Base-by-base conservation (phyloP, 495 filamentous ascomycete genomes). In the Pseudoneurospora amorphoporcata region DNA sequence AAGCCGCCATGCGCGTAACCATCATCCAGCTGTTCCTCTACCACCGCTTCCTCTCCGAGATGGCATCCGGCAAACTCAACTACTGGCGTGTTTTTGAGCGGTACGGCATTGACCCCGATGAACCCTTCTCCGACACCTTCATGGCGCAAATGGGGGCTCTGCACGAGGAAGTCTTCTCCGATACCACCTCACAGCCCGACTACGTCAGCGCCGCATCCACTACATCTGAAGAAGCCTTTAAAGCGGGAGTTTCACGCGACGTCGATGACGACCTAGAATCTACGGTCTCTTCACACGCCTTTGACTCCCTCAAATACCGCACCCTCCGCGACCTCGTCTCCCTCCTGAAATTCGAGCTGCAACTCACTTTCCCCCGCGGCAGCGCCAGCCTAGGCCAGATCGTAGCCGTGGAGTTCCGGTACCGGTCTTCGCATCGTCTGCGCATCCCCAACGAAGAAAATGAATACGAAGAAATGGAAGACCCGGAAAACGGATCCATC, bases 1-100 rank as follows among this genome's bases (percentile, higher is more conserved):
- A 87, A 38, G 83, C 89, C 2, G 87, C 90, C n/a, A 88, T 94
- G 23, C 90, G 91, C 12, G 92, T 90, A 0, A 92, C 95, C 0
- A 84, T 89, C 69, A 89, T 97, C 70, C 95, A 99, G 80, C 84
- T 99, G 8, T 94, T 96, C 82, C 83, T 98, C 2, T 99, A 99
- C 77, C 94, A 94, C 75, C 90, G 90, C n/a, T 89, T 98, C 69
- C 86, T 99, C 39, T 89, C 90, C 45, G 83, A 88, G 4, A 86
- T 98, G 73, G 88, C 90, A n/a, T 86, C 87, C 3, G 90, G 88
- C 73, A 83, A 86, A n/a, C 86, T 97, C 1, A 87, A 92, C 71
- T 90, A 93, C 43, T 77, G 86, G 23, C 74, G 82, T 7, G 83
- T 98, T 14, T 89, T 94, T 65, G 76, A 83, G 9, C 90, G 94